Percentiles rank a stretch among this genome's conserved stretches.
Evolutionary conservation across 306 rosid species (phyloP).

Genomic region (Bauhinia variegata): DNA sequence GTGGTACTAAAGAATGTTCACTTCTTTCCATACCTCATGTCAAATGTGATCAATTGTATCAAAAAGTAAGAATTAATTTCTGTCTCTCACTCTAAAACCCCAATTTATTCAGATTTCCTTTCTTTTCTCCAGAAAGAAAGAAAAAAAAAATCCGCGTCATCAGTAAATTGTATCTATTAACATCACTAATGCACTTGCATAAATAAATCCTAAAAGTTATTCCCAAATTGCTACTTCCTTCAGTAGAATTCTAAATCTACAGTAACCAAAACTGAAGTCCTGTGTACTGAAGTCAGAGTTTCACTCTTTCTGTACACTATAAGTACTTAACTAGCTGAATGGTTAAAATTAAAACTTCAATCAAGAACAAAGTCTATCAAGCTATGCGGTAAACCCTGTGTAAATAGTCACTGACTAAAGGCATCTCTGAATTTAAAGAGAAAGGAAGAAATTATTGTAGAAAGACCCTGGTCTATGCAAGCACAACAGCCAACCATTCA

Average conservation of each 20-base stretch:
- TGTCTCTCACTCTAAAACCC: slow-evolving; percentile 3
- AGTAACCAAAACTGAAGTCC: slow-evolving; percentile 1
- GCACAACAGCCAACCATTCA: not conserved
- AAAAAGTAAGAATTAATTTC: slow-evolving; percentile 4
- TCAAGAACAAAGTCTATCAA: not conserved
- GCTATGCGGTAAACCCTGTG: not conserved
- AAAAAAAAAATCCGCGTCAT: no score
- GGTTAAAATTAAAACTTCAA: slow-evolving; percentile 5
- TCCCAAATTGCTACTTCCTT: not conserved
- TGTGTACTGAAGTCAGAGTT: not conserved
- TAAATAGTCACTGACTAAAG: not conserved
- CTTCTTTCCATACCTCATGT: slow-evolving; percentile 37
- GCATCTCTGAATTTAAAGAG: not conserved
- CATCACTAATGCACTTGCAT: not conserved
- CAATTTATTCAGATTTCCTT: not conserved
- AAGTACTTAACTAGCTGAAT: not conserved
- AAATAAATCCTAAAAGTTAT: not conserved
- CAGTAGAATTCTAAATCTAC: slow-evolving; percentile 19
- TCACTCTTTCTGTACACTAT: slow-evolving; percentile 6
- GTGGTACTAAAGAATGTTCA: slow-evolving; percentile 39
- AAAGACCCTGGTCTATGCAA: slow-evolving; percentile 14
- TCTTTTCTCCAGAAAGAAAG: no score
- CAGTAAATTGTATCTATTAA: not conserved
- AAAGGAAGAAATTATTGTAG: not conserved
- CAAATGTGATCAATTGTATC: slow-evolving; percentile 18